phyloP scores from a whole-genome alignment of 2,329 filamentous ascomycete genomes.

The Rosellinia necatrix region DNA sequence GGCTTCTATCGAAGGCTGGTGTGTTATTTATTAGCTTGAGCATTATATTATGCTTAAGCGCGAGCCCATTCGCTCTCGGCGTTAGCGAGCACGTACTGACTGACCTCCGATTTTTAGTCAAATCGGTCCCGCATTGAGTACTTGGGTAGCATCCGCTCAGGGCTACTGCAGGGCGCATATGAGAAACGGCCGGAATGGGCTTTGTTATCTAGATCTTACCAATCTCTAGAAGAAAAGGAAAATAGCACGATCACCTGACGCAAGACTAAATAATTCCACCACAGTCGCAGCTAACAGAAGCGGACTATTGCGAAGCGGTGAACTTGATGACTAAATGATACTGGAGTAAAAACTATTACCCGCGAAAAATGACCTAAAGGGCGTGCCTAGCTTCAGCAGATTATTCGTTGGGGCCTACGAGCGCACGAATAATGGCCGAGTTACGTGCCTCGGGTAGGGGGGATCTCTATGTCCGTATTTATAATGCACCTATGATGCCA shows the following conservation, averaged over 20 bases:
- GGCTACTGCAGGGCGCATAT: no score
- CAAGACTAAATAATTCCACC: background rate
- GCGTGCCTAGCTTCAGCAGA: no score
- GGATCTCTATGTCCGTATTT: no score
- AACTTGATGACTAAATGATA: slow-evolving; percentile 13
- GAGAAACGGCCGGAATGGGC: no score
- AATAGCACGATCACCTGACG: background rate
- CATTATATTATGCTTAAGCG: no score
- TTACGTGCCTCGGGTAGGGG: no score
- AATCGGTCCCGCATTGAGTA: slow-evolving; percentile 9
- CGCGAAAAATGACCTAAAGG: background rate
- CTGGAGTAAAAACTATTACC: slow-evolving; percentile 4
- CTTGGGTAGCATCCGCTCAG: background rate
- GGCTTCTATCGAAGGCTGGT: no score
- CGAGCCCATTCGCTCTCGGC: background rate
- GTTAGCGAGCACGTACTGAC: background rate
- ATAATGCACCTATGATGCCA: slow-evolving; percentile 23
- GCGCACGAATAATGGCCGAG: background rate
- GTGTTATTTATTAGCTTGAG: no score
- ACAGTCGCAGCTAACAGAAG: background rate
- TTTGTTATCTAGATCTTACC: background rate
- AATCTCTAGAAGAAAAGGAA: background rate
- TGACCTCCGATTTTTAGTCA: slow-evolving; percentile 19
- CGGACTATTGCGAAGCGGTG: background rate
- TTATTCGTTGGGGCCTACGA: background rate